phyloP scores from a whole-genome alignment of 2,329 filamentous ascomycete species.

The Diaporthe sp. region DNA sequence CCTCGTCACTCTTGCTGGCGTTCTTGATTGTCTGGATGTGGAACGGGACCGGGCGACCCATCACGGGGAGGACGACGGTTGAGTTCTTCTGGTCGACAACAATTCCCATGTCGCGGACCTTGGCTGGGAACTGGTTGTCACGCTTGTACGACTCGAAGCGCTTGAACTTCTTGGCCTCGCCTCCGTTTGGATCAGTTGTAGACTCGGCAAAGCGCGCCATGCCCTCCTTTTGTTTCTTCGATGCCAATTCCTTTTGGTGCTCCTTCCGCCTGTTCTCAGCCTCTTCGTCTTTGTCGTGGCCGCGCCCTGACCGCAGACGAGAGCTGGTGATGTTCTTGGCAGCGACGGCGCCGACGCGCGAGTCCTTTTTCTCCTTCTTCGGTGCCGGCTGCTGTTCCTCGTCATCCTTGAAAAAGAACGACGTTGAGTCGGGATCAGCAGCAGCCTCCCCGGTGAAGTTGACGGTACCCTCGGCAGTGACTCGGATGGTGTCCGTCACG shows the following conservation, averaged over 20 bases:
- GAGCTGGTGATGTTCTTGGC: constrained; percentile 97
- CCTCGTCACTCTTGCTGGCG: constrained; percentile 96
- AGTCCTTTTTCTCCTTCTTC: constrained; percentile 92
- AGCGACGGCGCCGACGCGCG: constrained; percentile 86
- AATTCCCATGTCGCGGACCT: constrained; percentile 88
- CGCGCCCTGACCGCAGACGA: constrained; percentile 89
- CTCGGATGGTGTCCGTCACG: constrained; percentile 92
- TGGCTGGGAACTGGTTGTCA: constrained; percentile 90
- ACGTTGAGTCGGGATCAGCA: constrained; percentile 91
- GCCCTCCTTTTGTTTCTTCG: constrained; percentile 92
- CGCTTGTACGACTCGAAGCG: constrained; percentile 99
- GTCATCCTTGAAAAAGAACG: constrained; percentile 99
- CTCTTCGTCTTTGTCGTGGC: constrained; percentile 86
- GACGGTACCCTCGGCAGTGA: constrained; percentile 78
- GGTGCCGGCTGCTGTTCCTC: constrained; percentile 87
- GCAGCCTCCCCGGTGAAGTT: constrained; percentile 96
- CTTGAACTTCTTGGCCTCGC: constrained; percentile 98
- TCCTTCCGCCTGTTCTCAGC: constrained; percentile 88
- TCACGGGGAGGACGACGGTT: constrained; percentile 93
- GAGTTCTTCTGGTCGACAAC: constrained; percentile 91
- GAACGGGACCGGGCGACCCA: constrained; percentile 97
- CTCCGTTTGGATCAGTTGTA: constrained; percentile 86
- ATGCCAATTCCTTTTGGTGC: constrained; percentile 90
- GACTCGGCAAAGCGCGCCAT: constrained; percentile 88
- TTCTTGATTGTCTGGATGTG: constrained; percentile 99